A percentile compares a stretch with the other conserved stretches of the same genome.
Evolutionary conservation across 2,329 filamentous ascomycete species (phyloP).

Genomic region (Pseudogymnoascus sp.): DNA sequence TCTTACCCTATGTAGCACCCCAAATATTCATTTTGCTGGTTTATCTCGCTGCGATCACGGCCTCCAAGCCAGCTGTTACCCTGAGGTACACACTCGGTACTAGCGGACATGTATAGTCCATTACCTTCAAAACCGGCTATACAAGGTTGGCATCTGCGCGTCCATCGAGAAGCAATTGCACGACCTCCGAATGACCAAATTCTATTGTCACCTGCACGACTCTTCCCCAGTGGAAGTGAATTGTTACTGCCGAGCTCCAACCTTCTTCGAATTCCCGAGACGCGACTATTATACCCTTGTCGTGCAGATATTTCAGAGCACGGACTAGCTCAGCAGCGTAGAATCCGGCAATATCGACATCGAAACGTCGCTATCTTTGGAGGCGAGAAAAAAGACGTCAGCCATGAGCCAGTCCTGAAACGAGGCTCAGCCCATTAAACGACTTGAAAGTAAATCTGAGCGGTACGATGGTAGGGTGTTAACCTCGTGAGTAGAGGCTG

Average conservation of each 20-base stretch:
- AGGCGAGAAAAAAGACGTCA: conserved; percentile 93
- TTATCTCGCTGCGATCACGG: background rate
- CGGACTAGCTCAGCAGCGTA: conserved; percentile 91
- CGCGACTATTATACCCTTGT: conserved; percentile 95
- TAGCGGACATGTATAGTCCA: background rate
- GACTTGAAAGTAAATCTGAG: conserved; percentile 97
- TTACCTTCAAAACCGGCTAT: background rate
- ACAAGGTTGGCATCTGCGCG: background rate
- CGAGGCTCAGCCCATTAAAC: conserved; percentile 90
- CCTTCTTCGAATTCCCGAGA: conserved; percentile 36
- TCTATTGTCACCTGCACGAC: background rate
- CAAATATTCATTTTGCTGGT: background rate
- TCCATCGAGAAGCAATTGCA: background rate
- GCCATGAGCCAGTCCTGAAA: conserved; percentile 89
- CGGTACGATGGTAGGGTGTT: conserved; percentile 95
- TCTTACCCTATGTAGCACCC: background rate
- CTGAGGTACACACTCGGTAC: background rate
- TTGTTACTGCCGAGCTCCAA: background rate
- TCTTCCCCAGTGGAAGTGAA: background rate
- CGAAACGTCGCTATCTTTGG: conserved; percentile 88
- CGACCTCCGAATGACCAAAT: background rate
- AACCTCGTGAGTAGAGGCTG: conserved; percentile 90
- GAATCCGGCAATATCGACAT: conserved; percentile 87
- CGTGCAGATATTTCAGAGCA: conserved; percentile 84
- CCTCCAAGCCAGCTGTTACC: background rate